These are phyloP conservation scores for Pythium utonaiense DNA, from an alignment of 352 stramenopile genomes.

Conservation along the genomic window DNA sequence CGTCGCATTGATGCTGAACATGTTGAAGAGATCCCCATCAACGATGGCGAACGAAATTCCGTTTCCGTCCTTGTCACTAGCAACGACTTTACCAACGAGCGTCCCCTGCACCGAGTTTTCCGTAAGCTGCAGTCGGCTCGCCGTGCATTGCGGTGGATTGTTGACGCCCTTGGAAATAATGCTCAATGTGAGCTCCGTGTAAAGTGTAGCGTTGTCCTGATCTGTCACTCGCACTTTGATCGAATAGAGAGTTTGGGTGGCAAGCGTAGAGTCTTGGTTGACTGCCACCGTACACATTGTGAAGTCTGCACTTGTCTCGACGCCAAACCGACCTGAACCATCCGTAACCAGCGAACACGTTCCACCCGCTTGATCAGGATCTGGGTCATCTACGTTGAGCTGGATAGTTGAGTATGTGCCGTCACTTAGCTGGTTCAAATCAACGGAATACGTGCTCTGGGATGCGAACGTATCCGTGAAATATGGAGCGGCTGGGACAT, in stretches of 20 bases:
- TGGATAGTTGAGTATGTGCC: conserved; percentile 40
- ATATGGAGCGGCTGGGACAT: conserved; percentile 41
- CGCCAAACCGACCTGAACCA: conserved; percentile 25
- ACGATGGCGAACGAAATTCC: conserved; percentile 39
- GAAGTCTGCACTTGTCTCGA: conserved; percentile 25
- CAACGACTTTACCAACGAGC: conserved; percentile 22
- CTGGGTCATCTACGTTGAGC: conserved; percentile 39
- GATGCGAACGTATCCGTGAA: conserved; percentile 35
- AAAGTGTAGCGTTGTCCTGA: conserved; percentile 28
- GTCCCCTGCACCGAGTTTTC: conserved; percentile 39
- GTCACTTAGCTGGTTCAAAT: conserved; percentile 41
- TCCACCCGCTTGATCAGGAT: conserved; percentile 41
- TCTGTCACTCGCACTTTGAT: conserved; percentile 38
- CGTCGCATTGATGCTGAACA: conserved; percentile 45
- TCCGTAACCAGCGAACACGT: conserved; percentile 37
- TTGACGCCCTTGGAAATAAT: conserved; percentile 49
- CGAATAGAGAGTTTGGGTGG: conserved; percentile 14
- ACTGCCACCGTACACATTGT: conserved; percentile 25
- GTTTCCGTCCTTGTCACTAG: conserved; percentile 35
- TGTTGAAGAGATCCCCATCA: conserved; percentile 32
- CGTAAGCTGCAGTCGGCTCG: conserved; percentile 27
- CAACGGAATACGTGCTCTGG: conserved; percentile 34
- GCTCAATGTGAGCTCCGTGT: conserved; percentile 36
- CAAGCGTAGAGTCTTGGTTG: conserved; percentile 7
- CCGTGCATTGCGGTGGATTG: conserved; percentile 37